Percentiles rank a stretch among this genome's conserved stretches.
phyloP scores from a whole-genome alignment of 345 rosid genomes.

The Passiflora organensis region DNA sequence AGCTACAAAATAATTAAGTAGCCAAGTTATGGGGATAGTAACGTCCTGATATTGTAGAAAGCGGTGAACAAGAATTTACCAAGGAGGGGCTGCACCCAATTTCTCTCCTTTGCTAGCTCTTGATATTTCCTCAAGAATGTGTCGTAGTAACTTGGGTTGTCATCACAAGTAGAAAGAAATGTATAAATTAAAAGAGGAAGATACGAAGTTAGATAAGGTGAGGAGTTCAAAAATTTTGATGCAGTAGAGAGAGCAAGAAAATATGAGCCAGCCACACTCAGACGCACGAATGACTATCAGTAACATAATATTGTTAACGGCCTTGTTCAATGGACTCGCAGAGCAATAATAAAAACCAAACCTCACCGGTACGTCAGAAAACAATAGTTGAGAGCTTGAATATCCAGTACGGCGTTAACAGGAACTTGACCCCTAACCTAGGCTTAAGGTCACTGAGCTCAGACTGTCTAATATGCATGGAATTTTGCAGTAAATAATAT shows the following conservation, averaged over 20 bases:
- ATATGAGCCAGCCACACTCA: neutral
- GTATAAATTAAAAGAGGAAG: neutral
- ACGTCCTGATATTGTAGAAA: neutral
- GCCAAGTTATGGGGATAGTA: neutral
- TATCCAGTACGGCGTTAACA: neutral
- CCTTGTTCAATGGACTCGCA: neutral
- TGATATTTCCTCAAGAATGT: slow-evolving; percentile 66
- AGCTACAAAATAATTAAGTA: neutral
- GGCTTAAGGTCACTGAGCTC: too few relatives aligned
- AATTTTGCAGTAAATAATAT: neutral
- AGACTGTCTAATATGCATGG: too few relatives aligned
- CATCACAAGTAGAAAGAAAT: slow-evolving; percentile 18
- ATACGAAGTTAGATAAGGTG: neutral
- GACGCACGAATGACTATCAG: neutral
- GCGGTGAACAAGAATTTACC: slow-evolving; percentile 34
- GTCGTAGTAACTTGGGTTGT: slow-evolving; percentile 59
- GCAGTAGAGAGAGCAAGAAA: neutral
- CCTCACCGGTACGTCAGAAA: neutral
- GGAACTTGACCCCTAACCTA: too few relatives aligned
- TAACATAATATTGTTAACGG: neutral
- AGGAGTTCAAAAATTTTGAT: neutral
- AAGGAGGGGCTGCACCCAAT: slow-evolving; percentile 70
- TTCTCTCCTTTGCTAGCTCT: slow-evolving; percentile 60
- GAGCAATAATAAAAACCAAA: neutral
- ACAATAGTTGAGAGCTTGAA: neutral